These are phyloP conservation scores for Acorus gramineus DNA, from an alignment of 106 monocot species.

Conservation along the genomic window DNA sequence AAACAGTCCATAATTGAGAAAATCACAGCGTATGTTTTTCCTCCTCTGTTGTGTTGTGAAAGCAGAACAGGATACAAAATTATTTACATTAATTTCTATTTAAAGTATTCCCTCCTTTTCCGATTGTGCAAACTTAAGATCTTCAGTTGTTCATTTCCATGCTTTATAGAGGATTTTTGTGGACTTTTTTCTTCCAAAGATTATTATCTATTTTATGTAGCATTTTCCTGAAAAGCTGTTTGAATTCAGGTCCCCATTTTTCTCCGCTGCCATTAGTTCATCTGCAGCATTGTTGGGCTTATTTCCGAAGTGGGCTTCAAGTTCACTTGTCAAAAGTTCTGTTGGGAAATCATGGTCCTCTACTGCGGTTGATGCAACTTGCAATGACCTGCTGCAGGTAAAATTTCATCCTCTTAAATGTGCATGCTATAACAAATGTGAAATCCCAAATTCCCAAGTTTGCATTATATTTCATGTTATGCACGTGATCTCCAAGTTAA, in stretches of 20 bases:
- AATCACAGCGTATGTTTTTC: slow-evolving; percentile 44
- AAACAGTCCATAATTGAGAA: slow-evolving; percentile 49
- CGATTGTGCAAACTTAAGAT: no score
- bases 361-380: slow-evolving; percentile 62
- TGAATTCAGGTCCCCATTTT: slow-evolving; percentile 40
- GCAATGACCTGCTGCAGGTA: slow-evolving; percentile 58
- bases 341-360: slow-evolving; percentile 67
- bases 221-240: no score
- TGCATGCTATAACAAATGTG: no score
- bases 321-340: slow-evolving; percentile 32
- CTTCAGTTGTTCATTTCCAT: no score
- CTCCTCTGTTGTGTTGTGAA: background rate
- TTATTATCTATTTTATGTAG: no score
- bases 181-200: no score
- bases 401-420: background rate
- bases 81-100: slow-evolving; percentile 1
- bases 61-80: background rate
- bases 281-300: slow-evolving; percentile 47
- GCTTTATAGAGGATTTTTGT: no score
- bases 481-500: no score
- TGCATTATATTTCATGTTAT: no score
- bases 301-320: slow-evolving; percentile 31
- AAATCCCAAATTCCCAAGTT: no score
- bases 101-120: no score
- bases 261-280: slow-evolving; percentile 44